Evolutionary conservation across 306 rosid species (phyloP), one percentile per base, ranked within the genome.

Genomic region (Vigna reflexopilosa): DNA sequence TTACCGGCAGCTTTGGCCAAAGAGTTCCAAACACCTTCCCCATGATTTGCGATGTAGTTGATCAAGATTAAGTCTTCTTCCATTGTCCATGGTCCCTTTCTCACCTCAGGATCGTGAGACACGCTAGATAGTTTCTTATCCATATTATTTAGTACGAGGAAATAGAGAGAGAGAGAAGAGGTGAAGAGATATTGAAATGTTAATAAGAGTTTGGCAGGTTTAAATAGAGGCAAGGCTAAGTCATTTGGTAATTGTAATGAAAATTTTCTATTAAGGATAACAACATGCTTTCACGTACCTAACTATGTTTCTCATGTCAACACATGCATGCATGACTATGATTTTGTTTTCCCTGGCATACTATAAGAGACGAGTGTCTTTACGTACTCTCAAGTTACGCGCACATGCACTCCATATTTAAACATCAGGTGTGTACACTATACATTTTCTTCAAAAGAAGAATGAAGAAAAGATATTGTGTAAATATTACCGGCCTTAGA

Each of bases 81-180:
- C 90, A 90, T 84, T 16, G 99, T 93, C 98, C 99, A 93, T 66
- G 98, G 99, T 56, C 99, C 99, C 74, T 95, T 95, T 85, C 99
- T 86, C 82, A 95, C 94, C 78, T 93, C 98, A 75, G 90, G 93
- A 68, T 93, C 99, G 47, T 89, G 89, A 65, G 92, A 82, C 76
- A 86, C 74, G 73, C 72, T 88, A 78, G 86, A 87, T 45, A 78
- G 79, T 67, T 69, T 87, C 76, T 80, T 87, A 70, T 90, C 93
- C 98, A 92, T 30, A 30, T 87, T 78, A 4, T 62, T 81, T 47
- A 69, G 44, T 24, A 13, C 20, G n/a, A 24, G 66, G 7, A 77
- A 78, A 50, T 70, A 70, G 82, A 78, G 56, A 73, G n/a, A 38
- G 19, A 32, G 48, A 42, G 47, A n/a, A 24, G 45, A 80, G 26